These are phyloP conservation scores for Boletus vinaceobasis DNA, from an alignment of 768 basidiomycete species.

Conservation along the genomic window DNA sequence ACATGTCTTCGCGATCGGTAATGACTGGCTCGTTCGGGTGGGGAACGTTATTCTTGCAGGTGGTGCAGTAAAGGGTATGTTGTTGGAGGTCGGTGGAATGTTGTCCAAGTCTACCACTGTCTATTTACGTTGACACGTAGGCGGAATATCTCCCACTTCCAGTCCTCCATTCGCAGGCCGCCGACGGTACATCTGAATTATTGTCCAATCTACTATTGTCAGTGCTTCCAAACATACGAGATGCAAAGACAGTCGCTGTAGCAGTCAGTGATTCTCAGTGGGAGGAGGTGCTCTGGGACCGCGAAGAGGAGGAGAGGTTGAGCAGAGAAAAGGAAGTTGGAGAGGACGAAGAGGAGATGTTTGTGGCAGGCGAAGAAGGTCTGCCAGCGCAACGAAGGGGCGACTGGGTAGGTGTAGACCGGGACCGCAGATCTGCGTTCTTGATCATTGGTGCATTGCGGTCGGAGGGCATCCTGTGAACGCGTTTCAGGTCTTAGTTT, in stretches of 20 bases:
- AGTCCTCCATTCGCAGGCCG: constrained; percentile 56
- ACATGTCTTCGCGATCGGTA: constrained; percentile 69
- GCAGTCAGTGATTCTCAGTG: constrained; percentile 75
- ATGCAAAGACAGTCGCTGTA: constrained; percentile 73
- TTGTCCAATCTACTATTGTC: constrained; percentile 73
- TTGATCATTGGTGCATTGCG: constrained; percentile 73
- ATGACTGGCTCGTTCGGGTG: constrained; percentile 76
- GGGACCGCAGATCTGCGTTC: constrained; percentile 77
- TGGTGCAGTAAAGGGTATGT: constrained; percentile 77
- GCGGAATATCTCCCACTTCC: constrained; percentile 83
- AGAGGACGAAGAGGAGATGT: constrained; percentile 49
- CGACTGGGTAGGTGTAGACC: constrained; percentile 77
- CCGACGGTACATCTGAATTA: constrained; percentile 69
- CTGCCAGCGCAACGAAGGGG: constrained; percentile 46
- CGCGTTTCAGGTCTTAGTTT: neutral
- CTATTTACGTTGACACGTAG: constrained; percentile 34
- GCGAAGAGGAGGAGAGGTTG: constrained; percentile 55
- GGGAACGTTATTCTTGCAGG: constrained; percentile 77
- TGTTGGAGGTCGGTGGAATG: constrained; percentile 59
- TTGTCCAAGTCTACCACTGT: neutral
- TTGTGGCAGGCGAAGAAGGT: constrained; percentile 58
- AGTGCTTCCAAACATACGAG: constrained; percentile 67
- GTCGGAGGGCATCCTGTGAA: constrained; percentile 60
- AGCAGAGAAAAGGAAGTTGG: constrained; percentile 20
- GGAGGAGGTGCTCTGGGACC: constrained; percentile 78